Base-by-base conservation (phyloP, 163 green algal species). In the Scenedesmus sp. region DNA sequence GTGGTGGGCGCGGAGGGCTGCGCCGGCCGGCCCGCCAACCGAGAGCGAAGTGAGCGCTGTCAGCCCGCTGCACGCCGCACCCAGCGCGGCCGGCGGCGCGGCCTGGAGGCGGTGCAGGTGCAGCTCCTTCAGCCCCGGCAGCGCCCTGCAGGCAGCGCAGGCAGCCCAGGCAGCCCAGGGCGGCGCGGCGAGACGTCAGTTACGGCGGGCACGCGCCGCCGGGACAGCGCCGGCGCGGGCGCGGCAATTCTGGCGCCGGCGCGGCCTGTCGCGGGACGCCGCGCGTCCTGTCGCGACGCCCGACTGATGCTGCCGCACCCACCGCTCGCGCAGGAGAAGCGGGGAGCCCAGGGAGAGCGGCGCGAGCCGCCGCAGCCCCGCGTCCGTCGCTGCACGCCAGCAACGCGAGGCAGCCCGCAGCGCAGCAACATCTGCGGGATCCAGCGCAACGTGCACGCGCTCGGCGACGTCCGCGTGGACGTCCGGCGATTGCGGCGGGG, bases 41-140 rank as follows among this genome's bases (percentile, higher is more conserved):
- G 44, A 10, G 26, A 78, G 57, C 70, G 53, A 20, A 20, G 70
- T 78, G 9, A 78, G 57, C 51, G 51, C 34, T 3, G 67, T 42
- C 33, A 66, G n/a, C 2, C 34, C 54, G 34, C 51, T 65, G 51
- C 42, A 26, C n/a, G n/a, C 7, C 56, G 51, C 20, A 10, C 33
- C 39, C 67, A 64, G 67, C 51, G 63, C 50, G 10, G 34, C 28
- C 2, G 48, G 67, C 51, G 64, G 42, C 51, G 63, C 22, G 51
- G 53, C 28, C 20, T 64, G 51, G 34, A 63, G 67, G 11, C 42
- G 67, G 9, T 9, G 10, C 1, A 76, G 26, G 24, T 65, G 67
- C 20, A 76, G 67, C 2, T 50, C 45, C 33, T 57, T 65, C 22
- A 76, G 36, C 3, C 48, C 51, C 15, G 67, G 67, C 67, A 76